Conservation (phyloP, 345 rosid species). For the Eucalyptus leucophloia region DNA sequence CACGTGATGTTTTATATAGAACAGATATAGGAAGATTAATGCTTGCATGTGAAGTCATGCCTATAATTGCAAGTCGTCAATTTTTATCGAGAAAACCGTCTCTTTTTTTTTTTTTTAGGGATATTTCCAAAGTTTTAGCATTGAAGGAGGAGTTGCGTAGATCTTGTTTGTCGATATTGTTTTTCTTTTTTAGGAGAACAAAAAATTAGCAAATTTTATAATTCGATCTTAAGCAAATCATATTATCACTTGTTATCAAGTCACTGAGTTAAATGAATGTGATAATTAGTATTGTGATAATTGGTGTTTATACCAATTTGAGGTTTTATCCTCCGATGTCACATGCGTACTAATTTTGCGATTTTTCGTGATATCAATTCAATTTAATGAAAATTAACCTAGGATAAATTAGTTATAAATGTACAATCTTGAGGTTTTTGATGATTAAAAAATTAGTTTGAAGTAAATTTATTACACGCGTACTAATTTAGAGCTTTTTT, state of each 20-base stretch:
- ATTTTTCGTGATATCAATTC: accelerated
- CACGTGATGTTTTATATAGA: background rate
- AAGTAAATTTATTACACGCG: accelerated
- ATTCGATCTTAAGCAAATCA: background rate
- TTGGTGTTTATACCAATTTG: accelerated
- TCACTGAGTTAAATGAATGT: accelerated
- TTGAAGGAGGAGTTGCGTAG: background rate
- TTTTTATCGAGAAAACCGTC: background rate
- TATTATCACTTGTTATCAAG: background rate
- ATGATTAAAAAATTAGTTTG: too few species aligned
- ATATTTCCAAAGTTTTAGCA: background rate
- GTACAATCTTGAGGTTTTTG: accelerated
- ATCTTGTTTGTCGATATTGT: background rate
- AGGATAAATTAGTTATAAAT: accelerated
- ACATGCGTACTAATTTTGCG: accelerated
- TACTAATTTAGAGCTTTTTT: too few species aligned
- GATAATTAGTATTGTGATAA: accelerated
- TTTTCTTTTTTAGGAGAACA: background rate
- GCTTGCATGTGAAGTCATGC: background rate
- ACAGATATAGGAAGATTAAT: background rate
- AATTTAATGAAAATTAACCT: accelerated
- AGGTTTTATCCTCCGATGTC: too few species aligned
- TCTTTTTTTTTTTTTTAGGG: background rate
- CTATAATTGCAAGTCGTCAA: background rate
- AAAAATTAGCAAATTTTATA: background rate